Percentiles rank a stretch among this genome's conserved stretches.
Conservation (phyloP, 441 rosid species). For the Bruguiera hainesii region DNA sequence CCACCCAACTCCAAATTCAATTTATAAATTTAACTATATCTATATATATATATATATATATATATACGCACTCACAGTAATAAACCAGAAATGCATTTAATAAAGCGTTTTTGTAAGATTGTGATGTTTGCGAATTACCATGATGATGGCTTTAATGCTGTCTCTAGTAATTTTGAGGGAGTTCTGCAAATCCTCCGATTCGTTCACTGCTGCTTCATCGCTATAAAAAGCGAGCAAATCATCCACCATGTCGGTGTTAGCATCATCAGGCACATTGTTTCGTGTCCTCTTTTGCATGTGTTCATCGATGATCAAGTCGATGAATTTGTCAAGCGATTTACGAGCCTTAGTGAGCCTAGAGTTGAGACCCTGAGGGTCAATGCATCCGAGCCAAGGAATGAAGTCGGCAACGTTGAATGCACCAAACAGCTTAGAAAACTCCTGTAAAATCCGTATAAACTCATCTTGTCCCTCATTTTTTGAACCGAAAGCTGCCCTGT, state of each 20-base stretch:
- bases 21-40: too few relatives aligned
- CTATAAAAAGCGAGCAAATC: constrained; percentile 64
- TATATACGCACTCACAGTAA: too few relatives aligned
- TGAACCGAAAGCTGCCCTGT: constrained; percentile 75
- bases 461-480: constrained; percentile 57
- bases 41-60: too few relatives aligned
- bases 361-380: constrained; percentile 56
- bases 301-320: constrained; percentile 71
- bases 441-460: constrained; percentile 67
- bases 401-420: constrained; percentile 82
- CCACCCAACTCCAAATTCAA: too few relatives aligned
- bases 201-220: constrained; percentile 42
- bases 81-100: too few relatives aligned
- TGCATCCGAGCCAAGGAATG: constrained; percentile 58
- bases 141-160: constrained; percentile 81
- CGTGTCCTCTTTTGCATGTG: constrained; percentile 47
- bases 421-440: constrained; percentile 83
- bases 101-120: too few relatives aligned
- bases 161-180: constrained; percentile 62
- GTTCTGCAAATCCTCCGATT: constrained; percentile 44
- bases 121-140: constrained; percentile 37
- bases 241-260: constrained; percentile 74
- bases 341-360: constrained; percentile 52
- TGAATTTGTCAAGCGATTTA: constrained; percentile 54
- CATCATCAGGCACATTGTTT: constrained; percentile 27